Conservation (phyloP, 2,329 filamentous ascomycete species). For the Aspergillus oerlinghausenensis region DNA sequence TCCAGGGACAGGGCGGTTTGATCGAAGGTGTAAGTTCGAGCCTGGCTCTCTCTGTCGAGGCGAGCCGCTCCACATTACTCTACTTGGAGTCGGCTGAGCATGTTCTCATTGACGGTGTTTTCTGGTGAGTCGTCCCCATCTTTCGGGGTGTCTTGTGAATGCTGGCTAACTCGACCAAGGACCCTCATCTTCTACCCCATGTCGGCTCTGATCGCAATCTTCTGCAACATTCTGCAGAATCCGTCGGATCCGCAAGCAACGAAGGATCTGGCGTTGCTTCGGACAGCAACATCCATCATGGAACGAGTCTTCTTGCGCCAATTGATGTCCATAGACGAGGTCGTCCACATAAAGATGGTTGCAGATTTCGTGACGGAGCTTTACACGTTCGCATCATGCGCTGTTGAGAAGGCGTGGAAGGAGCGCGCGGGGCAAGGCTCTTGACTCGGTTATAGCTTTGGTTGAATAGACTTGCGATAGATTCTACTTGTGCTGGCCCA, state of each 20-base stretch:
- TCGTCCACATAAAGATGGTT: constrained; percentile 39
- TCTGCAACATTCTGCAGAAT: constrained; percentile 51
- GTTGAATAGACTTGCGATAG: background rate
- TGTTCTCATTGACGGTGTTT: constrained; percentile 44
- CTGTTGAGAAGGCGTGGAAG: constrained; percentile 38
- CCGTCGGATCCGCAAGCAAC: constrained; percentile 43
- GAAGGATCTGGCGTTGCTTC: constrained; percentile 47
- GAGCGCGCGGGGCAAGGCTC: constrained; percentile 19
- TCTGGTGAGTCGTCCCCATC: constrained; percentile 40
- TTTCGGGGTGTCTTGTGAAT: background rate
- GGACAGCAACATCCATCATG: constrained; percentile 42
- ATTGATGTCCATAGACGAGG: constrained; percentile 30
- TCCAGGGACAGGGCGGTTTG: constrained; percentile 27
- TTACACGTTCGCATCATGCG: constrained; percentile 40
- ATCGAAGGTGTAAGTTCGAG: constrained; percentile 51
- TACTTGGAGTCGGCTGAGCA: constrained; percentile 44
- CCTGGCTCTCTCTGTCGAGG: constrained; percentile 50
- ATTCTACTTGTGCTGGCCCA: background rate
- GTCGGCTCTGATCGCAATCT: constrained; percentile 51
- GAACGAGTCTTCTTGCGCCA: constrained; percentile 30
- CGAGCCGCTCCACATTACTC: constrained; percentile 52
- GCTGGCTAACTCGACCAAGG: constrained; percentile 31
- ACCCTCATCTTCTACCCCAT: constrained; percentile 55
- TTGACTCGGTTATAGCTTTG: background rate
- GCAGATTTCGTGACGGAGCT: constrained; percentile 45